Evolutionary conservation across 176 grass and related monocot species (phyloP).

Genomic region (Thalia dealbata): DNA sequence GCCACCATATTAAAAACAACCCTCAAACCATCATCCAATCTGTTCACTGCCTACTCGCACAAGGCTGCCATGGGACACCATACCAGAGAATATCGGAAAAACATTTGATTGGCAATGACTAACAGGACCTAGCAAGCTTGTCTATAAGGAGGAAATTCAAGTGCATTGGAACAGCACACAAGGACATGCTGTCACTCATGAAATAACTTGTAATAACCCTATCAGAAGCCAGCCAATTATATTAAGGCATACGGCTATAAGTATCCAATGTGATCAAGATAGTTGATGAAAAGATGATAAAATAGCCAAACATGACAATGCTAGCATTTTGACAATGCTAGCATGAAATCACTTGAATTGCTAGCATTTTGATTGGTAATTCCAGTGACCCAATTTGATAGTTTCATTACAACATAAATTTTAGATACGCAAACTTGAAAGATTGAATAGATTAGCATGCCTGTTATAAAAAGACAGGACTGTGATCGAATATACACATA

Average conservation of each 20-base stretch:
- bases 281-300: not conserved
- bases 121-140: not conserved
- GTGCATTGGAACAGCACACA: not conserved
- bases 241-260: not conserved
- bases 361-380: not conserved
- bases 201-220: not conserved
- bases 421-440: not conserved
- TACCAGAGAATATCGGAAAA: not conserved
- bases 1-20: not conserved
- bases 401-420: not conserved
- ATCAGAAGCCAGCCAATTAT: not conserved
- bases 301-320: too few relatives aligned
- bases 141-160: not conserved
- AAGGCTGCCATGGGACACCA: not conserved
- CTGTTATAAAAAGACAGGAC: not conserved
- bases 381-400: not conserved
- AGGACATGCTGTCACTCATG: not conserved
- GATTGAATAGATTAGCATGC: not conserved
- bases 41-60: not conserved
- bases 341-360: too few relatives aligned
- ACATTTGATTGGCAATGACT: not conserved
- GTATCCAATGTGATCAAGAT: not conserved
- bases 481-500: not conserved
- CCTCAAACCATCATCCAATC: not conserved
- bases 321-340: too few relatives aligned